Evolutionary conservation across 805 yeast genomes (phyloP).

Genomic region (Cyberlindnera meyerae): DNA sequence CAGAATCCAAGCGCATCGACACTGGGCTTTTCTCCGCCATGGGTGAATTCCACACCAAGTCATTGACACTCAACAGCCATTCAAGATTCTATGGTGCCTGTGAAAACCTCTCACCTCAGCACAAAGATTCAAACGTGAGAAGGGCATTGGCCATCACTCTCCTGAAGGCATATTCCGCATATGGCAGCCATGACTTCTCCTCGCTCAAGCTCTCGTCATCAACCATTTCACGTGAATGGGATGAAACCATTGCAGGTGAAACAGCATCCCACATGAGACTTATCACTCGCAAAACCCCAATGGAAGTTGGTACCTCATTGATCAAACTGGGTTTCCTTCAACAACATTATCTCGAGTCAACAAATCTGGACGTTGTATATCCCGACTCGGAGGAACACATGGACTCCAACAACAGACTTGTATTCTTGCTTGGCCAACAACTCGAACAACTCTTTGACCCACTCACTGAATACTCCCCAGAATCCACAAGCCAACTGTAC

Average conservation of each 20-base stretch:
- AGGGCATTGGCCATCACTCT: conserved; percentile 72
- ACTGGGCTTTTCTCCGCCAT: conserved; percentile 55
- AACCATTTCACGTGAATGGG: conserved; percentile 40
- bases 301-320: conserved; percentile 51
- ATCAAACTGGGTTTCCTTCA: conserved; percentile 55
- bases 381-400: conserved; percentile 44
- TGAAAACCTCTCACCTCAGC: conserved; percentile 51
- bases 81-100: conserved; percentile 80
- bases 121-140: conserved; percentile 55
- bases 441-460: conserved; percentile 88
- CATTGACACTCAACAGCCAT: conserved; percentile 49
- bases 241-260: conserved; percentile 81
- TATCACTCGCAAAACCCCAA: conserved; percentile 48
- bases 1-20: conserved; percentile 40
- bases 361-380: conserved; percentile 72
- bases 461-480: conserved; percentile 86
- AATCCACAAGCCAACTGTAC: conserved; percentile 69
- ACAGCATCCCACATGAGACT: conserved; percentile 63
- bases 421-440: conserved; percentile 76
- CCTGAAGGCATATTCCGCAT: conserved; percentile 58
- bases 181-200: conserved; percentile 31
- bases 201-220: conserved; percentile 10
- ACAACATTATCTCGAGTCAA: conserved; percentile 42
- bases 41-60: conserved; percentile 58
- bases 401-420: conserved; percentile 71